Evolutionary conservation across 1,284 basidiomycete species (phyloP).

Genomic region (Sanghuangporus weigelae): DNA sequence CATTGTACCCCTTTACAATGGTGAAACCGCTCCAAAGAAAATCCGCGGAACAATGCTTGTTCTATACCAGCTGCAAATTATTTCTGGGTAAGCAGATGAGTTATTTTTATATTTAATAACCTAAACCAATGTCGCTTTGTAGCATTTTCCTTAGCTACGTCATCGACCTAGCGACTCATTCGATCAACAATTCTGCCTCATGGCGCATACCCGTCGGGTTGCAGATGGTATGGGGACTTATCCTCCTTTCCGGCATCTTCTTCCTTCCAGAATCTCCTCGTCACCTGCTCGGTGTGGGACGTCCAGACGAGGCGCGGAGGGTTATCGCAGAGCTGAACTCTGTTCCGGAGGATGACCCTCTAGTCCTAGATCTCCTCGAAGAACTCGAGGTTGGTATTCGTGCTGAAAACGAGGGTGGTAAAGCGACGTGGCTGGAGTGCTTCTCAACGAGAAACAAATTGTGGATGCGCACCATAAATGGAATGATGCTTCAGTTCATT

Average conservation of each 20-base stretch:
- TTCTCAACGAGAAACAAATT: constrained; percentile 65
- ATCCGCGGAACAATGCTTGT: constrained; percentile 71
- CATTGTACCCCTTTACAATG: constrained; percentile 77
- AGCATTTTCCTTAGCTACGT: constrained; percentile 72
- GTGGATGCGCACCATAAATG: constrained; percentile 68
- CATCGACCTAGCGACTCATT: constrained; percentile 66
- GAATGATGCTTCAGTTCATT: constrained; percentile 80
- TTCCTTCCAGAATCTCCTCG: constrained; percentile 81
- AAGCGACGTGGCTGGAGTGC: constrained; percentile 75
- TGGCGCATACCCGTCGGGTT: constrained; percentile 70
- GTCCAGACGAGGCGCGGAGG: constrained; percentile 45
- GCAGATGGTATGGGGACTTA: constrained; percentile 62
- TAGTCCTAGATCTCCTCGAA: constrained; percentile 60
- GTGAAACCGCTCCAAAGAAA: constrained; percentile 73
- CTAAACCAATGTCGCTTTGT: not conserved
- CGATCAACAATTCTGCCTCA: constrained; percentile 52
- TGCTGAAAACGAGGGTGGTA: constrained; percentile 71
- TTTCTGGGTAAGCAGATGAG: constrained; percentile 44
- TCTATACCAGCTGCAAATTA: constrained; percentile 74
- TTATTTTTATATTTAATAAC: not conserved
- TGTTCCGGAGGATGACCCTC: constrained; percentile 51
- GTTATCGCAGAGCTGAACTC: constrained; percentile 67
- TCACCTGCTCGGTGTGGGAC: constrained; percentile 53
- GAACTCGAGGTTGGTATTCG: constrained; percentile 68
- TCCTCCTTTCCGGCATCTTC: constrained; percentile 63